phyloP scores from a whole-genome alignment of 2,329 filamentous ascomycete genomes.

The Pseudogymnoascus sp. region DNA sequence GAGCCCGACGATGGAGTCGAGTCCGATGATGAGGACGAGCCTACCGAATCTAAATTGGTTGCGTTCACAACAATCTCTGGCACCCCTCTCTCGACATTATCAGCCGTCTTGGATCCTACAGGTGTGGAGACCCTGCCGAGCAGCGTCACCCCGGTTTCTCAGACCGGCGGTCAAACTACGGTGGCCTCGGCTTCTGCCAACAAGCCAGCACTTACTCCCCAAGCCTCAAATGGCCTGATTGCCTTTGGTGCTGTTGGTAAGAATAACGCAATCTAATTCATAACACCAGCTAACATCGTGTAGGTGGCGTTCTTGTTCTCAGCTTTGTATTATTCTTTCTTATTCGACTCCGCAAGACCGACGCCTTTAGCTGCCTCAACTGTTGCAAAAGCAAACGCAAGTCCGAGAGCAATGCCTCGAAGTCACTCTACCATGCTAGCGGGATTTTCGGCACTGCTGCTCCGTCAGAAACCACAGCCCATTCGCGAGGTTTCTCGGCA shows the following conservation, averaged over 20 bases:
- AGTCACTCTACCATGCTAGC: neutral
- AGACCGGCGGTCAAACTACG: neutral
- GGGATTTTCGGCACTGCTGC: neutral
- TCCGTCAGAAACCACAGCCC: neutral
- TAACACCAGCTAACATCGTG: neutral
- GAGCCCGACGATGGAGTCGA: neutral
- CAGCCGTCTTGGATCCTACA: neutral
- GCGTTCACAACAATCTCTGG: slow-evolving; percentile 1
- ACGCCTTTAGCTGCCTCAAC: neutral
- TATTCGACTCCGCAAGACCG: neutral
- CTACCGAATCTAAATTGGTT: neutral
- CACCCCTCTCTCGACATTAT: neutral
- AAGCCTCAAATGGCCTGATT: neutral
- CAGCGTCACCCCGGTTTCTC: neutral
- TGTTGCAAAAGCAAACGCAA: neutral
- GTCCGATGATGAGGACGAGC: neutral
- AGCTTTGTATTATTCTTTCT: neutral
- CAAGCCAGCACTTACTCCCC: neutral
- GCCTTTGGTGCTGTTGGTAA: slow-evolving; percentile 4
- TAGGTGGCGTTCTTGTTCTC: neutral
- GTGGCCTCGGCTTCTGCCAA: neutral
- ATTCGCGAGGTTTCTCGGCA: neutral
- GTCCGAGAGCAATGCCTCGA: neutral
- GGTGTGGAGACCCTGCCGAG: neutral
- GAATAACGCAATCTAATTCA: neutral